phyloP scores from a whole-genome alignment of 2,329 filamentous ascomycete genomes.

The Trichoderma asperellum region DNA sequence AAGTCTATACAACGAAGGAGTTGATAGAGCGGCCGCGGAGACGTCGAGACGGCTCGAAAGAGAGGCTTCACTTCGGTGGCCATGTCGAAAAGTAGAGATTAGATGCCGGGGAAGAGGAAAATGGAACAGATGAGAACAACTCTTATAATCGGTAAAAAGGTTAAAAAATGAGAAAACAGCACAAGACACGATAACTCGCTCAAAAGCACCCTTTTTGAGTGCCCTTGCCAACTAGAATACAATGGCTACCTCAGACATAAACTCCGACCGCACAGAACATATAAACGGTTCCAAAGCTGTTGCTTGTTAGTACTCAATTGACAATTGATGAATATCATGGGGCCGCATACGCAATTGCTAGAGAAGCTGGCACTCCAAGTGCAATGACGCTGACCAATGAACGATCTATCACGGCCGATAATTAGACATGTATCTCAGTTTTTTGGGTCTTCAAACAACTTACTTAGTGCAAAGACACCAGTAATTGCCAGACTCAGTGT shows the following conservation, averaged over 20 bases:
- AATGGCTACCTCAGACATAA: slow-evolving; percentile 77
- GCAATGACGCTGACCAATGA: slow-evolving; percentile 75
- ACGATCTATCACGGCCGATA: slow-evolving; percentile 62
- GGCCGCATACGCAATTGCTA: slow-evolving; percentile 80
- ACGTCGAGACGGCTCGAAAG: slow-evolving; percentile 77
- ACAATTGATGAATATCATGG: slow-evolving; percentile 18
- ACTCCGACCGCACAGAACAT: slow-evolving; percentile 99
- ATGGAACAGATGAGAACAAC: neutral
- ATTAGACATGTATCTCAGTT: neutral
- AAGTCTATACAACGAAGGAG: slow-evolving; percentile 62
- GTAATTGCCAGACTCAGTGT: slow-evolving; percentile 72
- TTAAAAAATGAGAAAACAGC: neutral
- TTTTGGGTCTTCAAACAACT: slow-evolving; percentile 35
- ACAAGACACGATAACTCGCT: slow-evolving; percentile 35
- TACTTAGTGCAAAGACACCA: slow-evolving; percentile 86
- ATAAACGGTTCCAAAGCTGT: slow-evolving; percentile 89
- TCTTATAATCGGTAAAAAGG: slow-evolving; percentile 1
- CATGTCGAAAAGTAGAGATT: slow-evolving; percentile 33
- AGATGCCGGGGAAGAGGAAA: slow-evolving; percentile 11
- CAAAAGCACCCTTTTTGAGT: slow-evolving; percentile 37
- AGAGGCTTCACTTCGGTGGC: slow-evolving; percentile 52
- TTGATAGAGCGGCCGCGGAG: slow-evolving; percentile 74
- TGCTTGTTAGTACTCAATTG: slow-evolving; percentile 32
- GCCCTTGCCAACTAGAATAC: slow-evolving; percentile 41
- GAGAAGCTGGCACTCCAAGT: slow-evolving; percentile 82